Conservation (phyloP, 768 basidiomycete species). For the Mycena amicta region DNA sequence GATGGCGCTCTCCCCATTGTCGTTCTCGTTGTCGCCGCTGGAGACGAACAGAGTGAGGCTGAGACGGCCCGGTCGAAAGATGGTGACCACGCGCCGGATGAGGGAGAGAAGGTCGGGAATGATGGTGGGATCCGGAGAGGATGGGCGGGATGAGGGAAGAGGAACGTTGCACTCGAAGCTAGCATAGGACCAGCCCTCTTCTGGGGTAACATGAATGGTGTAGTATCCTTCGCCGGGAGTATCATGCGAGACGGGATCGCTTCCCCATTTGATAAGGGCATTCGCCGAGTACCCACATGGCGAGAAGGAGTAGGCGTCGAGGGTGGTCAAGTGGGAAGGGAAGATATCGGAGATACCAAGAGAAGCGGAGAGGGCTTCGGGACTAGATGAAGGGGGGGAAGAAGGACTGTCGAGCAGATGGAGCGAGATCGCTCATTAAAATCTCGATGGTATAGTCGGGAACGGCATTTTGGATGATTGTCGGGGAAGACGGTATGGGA, state of each 20-base stretch:
- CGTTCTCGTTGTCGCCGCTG: slow-evolving; percentile 53
- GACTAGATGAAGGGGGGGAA: slow-evolving; percentile 50
- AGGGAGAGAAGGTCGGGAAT: slow-evolving; percentile 82
- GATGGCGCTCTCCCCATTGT: slow-evolving; percentile 52
- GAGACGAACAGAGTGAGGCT: slow-evolving; percentile 92
- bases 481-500: slow-evolving; percentile 19
- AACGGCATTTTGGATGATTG: slow-evolving; percentile 24
- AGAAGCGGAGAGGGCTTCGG: slow-evolving; percentile 62
- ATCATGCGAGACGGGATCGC: no score
- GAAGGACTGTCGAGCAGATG: slow-evolving; percentile 77
- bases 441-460: slow-evolving; percentile 97
- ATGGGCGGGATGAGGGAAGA: slow-evolving; percentile 44
- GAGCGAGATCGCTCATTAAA: slow-evolving; percentile 90
- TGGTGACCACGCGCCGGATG: slow-evolving; percentile 84
- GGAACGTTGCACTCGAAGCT: slow-evolving; percentile 99
- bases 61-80: slow-evolving; percentile 89
- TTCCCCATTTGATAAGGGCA: slow-evolving; percentile 74
- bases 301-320: slow-evolving; percentile 92
- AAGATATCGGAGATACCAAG: slow-evolving; percentile 86
- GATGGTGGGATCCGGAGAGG: slow-evolving; percentile 31
- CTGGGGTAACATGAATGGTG: slow-evolving; percentile 98
- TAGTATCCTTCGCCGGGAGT: slow-evolving; percentile 91
- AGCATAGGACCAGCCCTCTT: slow-evolving; percentile 97
- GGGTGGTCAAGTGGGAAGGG: slow-evolving; percentile 71
- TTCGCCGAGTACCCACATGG: slow-evolving; percentile 98